These are phyloP conservation scores for Trichoderma endophyticum DNA, from an alignment of 2,329 filamentous ascomycete species.

Conservation along the genomic window DNA sequence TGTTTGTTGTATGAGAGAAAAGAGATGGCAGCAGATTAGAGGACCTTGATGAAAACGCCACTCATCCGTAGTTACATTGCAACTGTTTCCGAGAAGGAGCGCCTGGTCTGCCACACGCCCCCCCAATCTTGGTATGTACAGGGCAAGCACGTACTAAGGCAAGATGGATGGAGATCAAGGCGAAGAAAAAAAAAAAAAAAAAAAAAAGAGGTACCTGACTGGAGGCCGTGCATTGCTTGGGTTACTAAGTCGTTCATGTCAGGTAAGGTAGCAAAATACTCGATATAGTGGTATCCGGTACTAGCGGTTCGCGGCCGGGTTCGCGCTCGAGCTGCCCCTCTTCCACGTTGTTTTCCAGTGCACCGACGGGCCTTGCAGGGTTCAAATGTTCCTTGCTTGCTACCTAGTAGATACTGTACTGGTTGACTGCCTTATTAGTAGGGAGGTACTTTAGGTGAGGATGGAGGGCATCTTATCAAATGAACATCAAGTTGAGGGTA, in stretches of 20 bases:
- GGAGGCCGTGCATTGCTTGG: neutral
- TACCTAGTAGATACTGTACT: too few species aligned
- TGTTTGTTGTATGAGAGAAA: conserved; percentile 7
- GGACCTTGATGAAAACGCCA: conserved; percentile 1
- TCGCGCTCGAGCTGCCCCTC: neutral
- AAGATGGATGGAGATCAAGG: too few species aligned
- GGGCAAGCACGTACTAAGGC: too few species aligned
- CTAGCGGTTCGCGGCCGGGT: neutral
- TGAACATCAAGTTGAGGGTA: neutral
- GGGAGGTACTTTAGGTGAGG: too few species aligned
- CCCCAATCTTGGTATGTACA: neutral
- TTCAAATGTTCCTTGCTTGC: neutral
- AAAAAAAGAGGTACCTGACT: neutral
- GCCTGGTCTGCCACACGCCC: neutral
- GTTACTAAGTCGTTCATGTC: too few species aligned
- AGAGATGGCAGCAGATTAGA: conserved; percentile 8
- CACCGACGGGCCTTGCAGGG: neutral
- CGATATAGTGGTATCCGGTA: neutral
- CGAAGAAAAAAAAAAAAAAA: too few species aligned
- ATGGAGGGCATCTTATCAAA: neutral
- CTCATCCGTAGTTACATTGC: conserved; percentile 16
- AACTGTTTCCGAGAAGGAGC: neutral
- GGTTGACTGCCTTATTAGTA: too few species aligned
- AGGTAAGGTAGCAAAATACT: neutral
- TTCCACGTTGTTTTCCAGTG: neutral